Evolutionary conservation across 495 filamentous ascomycete genomes (phyloP), one percentile per base, ranked within the genome.

Genomic region (Lineolata rhizophorae): DNA sequence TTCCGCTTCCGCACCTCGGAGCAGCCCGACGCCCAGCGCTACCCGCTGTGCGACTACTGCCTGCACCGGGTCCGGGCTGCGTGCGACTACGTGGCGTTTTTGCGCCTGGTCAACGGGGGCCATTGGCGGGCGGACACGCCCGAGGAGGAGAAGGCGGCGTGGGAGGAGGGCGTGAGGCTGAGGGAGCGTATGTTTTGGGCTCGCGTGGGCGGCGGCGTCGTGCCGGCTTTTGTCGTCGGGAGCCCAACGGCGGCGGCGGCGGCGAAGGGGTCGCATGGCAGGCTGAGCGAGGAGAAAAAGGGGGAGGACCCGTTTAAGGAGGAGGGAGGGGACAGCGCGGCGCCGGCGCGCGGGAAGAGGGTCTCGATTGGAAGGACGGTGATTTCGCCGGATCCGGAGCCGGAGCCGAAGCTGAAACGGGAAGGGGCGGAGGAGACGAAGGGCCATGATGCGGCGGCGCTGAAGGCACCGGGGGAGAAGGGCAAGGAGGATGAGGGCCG

Each of bases 181-280:
- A 61, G 87, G 27, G 87, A 97, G 48, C 64, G 81, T 38, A 91
- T 94, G 75, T 97, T 97, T 47, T 97, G 87, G 87, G 70, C 75
- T 28, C 59, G 87, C 18, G 67, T 95, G 28, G 85, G 85, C 11
- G 84, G 76, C 11, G 84, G 84, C 12, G 78, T 94, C 3, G 56
- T 94, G 27, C 84, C 83, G 0, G 52, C 60, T n/a, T 61, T 61
- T 16, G 39, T 55, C 19, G 26, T 47, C 5, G 35, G 35, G n/a
- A 49, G 46, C 31, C 39, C 48, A 21, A 42, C 39, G 1, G 38
- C 38, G 8, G 46, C 29, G 16, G 32, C 37, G 18, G 30, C 25
- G 19, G 29, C 20, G 6, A 21, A 11, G 10, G 39, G 36, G 12
- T 31, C 1, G 1, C 34, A 39, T 18, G 30, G 12, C 24, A 38